phyloP scores from a whole-genome alignment of 2,329 filamentous ascomycete genomes.

The Ophiosphaerella narmari region DNA sequence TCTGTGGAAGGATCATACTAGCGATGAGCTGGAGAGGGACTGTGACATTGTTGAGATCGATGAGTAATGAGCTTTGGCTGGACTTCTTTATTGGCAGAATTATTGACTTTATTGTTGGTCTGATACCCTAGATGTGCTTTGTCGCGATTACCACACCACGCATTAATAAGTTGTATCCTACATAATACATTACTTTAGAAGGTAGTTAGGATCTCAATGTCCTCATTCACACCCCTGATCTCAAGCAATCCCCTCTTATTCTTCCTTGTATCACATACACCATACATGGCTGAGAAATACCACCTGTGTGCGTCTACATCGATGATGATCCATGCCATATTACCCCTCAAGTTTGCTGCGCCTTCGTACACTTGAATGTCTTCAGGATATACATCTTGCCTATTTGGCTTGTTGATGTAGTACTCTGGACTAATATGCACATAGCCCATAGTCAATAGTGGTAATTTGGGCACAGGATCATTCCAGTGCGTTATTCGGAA shows the following conservation, averaged over 20 bases:
- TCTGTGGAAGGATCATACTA: slow-evolving; percentile 39
- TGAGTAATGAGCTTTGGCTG: neutral
- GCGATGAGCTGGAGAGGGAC: slow-evolving; percentile 32
- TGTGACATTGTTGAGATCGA: slow-evolving; percentile 28
- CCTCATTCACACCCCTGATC: slow-evolving; percentile 9
- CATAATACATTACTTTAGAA: slow-evolving; percentile 13
- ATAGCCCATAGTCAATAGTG: slow-evolving; percentile 64
- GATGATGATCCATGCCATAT: slow-evolving; percentile 31
- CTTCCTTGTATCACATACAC: slow-evolving; percentile 19
- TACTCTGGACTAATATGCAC: slow-evolving; percentile 72
- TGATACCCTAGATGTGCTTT: neutral
- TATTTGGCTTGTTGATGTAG: slow-evolving; percentile 48
- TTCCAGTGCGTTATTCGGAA: slow-evolving; percentile 70
- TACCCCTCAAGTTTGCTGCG: slow-evolving; percentile 31
- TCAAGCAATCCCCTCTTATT: slow-evolving; percentile 10
- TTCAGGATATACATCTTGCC: slow-evolving; percentile 14
- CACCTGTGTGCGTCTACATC: slow-evolving; percentile 43
- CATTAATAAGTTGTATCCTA: neutral
- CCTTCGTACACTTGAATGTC: slow-evolving; percentile 35
- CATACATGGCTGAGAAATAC: slow-evolving; percentile 38
- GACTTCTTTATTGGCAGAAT: neutral
- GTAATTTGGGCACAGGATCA: slow-evolving; percentile 71
- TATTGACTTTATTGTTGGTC: neutral
- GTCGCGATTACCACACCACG: neutral
- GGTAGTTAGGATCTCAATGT: slow-evolving; percentile 15